A percentile compares a stretch with the other conserved stretches of the same genome.
Evolutionary conservation across 371 early-diverging fungal species (phyloP).

Genomic region (Neoconidiobolus thromboides): DNA sequence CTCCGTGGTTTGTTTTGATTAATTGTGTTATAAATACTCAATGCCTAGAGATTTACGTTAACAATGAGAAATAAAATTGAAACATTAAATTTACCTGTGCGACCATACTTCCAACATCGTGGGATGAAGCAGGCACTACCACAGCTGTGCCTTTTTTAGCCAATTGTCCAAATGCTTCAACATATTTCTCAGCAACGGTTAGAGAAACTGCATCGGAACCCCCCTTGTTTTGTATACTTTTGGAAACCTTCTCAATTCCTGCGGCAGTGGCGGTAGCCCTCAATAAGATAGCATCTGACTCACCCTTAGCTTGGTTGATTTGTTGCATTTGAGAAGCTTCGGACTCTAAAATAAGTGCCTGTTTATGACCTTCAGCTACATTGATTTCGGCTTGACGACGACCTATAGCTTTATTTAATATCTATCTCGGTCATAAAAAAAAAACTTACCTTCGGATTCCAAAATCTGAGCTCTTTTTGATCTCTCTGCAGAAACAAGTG

Average conservation of each 20-base stretch:
- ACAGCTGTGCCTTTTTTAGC: constrained; percentile 88
- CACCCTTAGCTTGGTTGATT: constrained; percentile 77
- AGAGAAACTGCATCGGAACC: constrained; percentile 79
- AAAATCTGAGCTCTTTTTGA: constrained; percentile 92
- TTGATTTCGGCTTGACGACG: constrained; percentile 89
- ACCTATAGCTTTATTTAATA: constrained; percentile 14
- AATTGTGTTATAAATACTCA: too few species aligned
- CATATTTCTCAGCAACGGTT: constrained; percentile 92
- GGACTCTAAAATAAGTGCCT: constrained; percentile 79
- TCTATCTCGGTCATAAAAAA: background rate
- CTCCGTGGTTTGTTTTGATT: too few species aligned
- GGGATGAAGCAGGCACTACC: constrained; percentile 71
- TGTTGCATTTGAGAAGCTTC: constrained; percentile 79
- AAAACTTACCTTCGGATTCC: constrained; percentile 64
- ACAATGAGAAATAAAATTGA: too few species aligned
- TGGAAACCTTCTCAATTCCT: constrained; percentile 59
- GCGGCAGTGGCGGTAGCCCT: constrained; percentile 68
- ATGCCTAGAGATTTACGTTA: too few species aligned
- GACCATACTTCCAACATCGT: constrained; percentile 67
- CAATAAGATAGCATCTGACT: constrained; percentile 75
- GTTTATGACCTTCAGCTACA: constrained; percentile 90
- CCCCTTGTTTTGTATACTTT: constrained; percentile 37
- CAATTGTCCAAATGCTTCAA: constrained; percentile 79
- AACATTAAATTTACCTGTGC: constrained; percentile 30
- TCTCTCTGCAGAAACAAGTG: constrained; percentile 90